phyloP scores from a whole-genome alignment of 2,329 filamentous ascomycete species.

The Sarocladium strictum region DNA sequence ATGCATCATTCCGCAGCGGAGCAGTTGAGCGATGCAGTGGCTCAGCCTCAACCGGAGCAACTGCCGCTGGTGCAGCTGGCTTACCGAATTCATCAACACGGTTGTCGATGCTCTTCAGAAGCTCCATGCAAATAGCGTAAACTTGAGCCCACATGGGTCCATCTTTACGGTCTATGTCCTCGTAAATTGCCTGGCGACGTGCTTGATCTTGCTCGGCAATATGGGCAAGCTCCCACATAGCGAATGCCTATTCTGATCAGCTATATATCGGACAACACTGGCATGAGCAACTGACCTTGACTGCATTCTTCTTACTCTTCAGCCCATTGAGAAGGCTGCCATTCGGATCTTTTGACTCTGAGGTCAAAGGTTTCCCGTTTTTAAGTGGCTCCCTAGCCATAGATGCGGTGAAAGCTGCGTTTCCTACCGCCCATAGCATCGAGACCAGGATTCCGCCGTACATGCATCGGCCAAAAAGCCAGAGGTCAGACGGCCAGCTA shows the following conservation, averaged over 20 bases:
- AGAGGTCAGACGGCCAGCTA: conserved; percentile 51
- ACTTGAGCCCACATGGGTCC: conserved; percentile 80
- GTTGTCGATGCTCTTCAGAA: conserved; percentile 60
- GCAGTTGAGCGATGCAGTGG: conserved; percentile 29
- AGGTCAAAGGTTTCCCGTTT: conserved; percentile 75
- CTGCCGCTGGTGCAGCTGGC: conserved; percentile 27
- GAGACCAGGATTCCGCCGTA: conserved; percentile 61
- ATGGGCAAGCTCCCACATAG: conserved; percentile 82
- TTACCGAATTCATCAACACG: conserved; percentile 60
- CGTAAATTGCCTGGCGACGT: conserved; percentile 77
- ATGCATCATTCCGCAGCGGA: conserved; percentile 39
- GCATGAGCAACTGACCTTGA: conserved; percentile 48
- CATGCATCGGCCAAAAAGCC: conserved; percentile 49
- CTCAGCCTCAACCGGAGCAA: conserved; percentile 18
- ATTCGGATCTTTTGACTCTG: conserved; percentile 84
- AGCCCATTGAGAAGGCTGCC: conserved; percentile 81
- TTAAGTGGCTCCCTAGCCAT: conserved; percentile 78
- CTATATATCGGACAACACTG: neutral
- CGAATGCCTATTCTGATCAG: conserved; percentile 55
- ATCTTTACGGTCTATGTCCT: conserved; percentile 77
- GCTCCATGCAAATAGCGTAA: conserved; percentile 60
- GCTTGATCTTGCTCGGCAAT: conserved; percentile 70
- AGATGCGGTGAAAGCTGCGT: conserved; percentile 73
- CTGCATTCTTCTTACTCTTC: conserved; percentile 73
- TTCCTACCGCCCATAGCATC: conserved; percentile 70